Evolutionary conservation across 768 basidiomycete species (phyloP).

Genomic region (Gyrodon lividus): DNA sequence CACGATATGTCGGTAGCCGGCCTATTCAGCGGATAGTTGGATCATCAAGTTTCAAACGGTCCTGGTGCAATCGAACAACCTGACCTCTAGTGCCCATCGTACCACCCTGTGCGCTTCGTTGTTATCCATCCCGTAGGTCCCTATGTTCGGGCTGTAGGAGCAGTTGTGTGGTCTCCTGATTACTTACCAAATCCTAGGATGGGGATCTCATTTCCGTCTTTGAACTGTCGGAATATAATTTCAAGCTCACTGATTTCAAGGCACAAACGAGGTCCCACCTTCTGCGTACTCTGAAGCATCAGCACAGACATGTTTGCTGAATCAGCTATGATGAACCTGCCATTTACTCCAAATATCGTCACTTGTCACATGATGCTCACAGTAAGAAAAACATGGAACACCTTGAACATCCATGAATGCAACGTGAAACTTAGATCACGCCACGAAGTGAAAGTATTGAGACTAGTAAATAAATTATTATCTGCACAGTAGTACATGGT

Average conservation of each 20-base stretch:
- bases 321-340: too few relatives aligned
- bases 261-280: conserved; percentile 1
- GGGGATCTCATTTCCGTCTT: conserved; percentile 7
- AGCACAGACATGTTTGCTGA: neutral
- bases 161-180: neutral
- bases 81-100: conserved; percentile 9
- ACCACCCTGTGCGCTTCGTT: conserved; percentile 6
- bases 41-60: neutral
- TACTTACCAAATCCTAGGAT: conserved; percentile 12
- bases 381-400: too few relatives aligned
- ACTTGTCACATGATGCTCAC: too few relatives aligned
- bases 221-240: neutral
- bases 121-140: conserved; percentile 7
- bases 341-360: too few relatives aligned
- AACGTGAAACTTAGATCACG: too few relatives aligned
- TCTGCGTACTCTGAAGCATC: conserved; percentile 6
- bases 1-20: conserved; percentile 12
- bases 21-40: neutral
- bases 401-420: too few relatives aligned
- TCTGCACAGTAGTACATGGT: too few relatives aligned
- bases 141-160: neutral
- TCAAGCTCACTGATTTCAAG: neutral
- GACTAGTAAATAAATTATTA: too few relatives aligned
- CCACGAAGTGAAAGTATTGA: too few relatives aligned
- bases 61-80: neutral